phyloP scores from a whole-genome alignment of 2,329 filamentous ascomycete genomes.

The Colletotrichum camelliae region DNA sequence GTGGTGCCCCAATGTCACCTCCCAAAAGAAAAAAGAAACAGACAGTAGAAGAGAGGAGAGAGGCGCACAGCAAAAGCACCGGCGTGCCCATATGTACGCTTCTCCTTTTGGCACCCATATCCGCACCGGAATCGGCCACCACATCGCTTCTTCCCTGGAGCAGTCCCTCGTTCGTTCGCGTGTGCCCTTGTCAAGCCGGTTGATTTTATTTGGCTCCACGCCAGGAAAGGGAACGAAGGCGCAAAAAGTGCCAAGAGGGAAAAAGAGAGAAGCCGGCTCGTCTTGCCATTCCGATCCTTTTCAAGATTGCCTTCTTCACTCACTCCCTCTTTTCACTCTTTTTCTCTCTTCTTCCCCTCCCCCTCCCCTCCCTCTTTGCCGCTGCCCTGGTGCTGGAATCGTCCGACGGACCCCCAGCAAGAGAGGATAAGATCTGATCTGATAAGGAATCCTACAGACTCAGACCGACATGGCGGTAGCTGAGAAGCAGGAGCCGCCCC shows the following conservation, averaged over 20 bases:
- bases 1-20: background rate
- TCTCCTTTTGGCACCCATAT: background rate
- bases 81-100: background rate
- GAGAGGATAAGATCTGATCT: conserved; percentile 7
- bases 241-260: background rate
- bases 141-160: background rate
- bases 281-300: background rate
- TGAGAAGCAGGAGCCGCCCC: conserved; percentile 7
- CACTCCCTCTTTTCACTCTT: background rate
- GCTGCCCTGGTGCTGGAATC: background rate
- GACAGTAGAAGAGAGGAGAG: background rate
- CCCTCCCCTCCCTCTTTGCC: background rate
- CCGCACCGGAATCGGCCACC: conserved; percentile 13
- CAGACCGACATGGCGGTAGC: background rate
- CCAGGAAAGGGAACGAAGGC: background rate
- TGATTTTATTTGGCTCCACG: background rate
- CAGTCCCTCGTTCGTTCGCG: background rate
- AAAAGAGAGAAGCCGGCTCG: background rate
- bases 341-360: background rate
- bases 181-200: background rate
- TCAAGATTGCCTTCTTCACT: background rate
- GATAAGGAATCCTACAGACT: background rate
- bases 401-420: background rate
- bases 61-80: background rate
- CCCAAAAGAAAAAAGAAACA: background rate